A percentile compares a stretch with the other conserved stretches of the same genome.
Evolutionary conservation across 805 yeast genomes (phyloP).

Genomic region (Pichia ethanolica): DNA sequence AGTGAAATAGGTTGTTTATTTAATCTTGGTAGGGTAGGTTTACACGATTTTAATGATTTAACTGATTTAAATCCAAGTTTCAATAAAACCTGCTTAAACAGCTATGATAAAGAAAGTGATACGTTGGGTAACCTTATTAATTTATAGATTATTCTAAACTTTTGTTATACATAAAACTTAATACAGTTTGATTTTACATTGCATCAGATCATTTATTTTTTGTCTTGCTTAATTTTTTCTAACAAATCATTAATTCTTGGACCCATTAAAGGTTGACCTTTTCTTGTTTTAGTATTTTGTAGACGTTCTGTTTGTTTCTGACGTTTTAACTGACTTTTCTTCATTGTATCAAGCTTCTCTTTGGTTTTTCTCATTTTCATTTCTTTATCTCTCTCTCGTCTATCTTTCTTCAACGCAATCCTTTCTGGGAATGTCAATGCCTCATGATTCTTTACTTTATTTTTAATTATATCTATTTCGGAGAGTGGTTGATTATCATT

Average conservation of each 20-base stretch:
- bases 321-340: conserved; percentile 35
- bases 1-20: no score
- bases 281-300: conserved; percentile 45
- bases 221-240: conserved; percentile 56
- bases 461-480: conserved; percentile 26
- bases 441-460: conserved; percentile 16
- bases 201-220: background rate
- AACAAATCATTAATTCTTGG: conserved; percentile 74
- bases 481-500: conserved; percentile 8
- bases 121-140: no score
- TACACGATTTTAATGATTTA: no score
- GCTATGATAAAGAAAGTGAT: no score
- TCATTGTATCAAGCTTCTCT: conserved; percentile 25
- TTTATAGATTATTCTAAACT: no score
- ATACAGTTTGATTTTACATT: no score
- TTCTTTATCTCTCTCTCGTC: conserved; percentile 35
- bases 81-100: no score
- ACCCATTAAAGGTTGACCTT: conserved; percentile 89
- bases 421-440: conserved; percentile 36
- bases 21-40: no score
- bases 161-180: no score
- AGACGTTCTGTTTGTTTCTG: conserved; percentile 36
- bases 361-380: conserved; percentile 35
- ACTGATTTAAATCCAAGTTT: no score
- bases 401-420: conserved; percentile 38